phyloP scores from a whole-genome alignment of 192 early-diverging fungal genomes.

The Backusella tuberculispora region DNA sequence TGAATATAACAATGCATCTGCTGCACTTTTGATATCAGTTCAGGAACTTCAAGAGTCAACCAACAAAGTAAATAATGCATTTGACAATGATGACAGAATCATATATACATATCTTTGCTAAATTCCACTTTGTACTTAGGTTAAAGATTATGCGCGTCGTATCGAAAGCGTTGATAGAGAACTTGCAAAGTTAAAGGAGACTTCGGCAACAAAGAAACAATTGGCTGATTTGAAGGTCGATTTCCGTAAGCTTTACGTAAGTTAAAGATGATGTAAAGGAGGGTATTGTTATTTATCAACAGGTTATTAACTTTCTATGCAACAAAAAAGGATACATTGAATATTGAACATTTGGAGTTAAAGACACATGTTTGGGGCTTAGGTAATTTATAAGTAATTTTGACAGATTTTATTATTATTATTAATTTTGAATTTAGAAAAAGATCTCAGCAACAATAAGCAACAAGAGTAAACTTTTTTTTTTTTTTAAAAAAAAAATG shows the following conservation, averaged over 20 bases:
- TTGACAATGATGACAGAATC: neutral
- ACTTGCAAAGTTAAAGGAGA: constrained; percentile 55
- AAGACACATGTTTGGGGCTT: constrained; percentile 86
- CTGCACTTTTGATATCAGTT: constrained; percentile 70
- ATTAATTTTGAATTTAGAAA: neutral
- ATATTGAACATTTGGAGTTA: constrained; percentile 82
- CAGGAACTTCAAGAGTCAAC: constrained; percentile 81
- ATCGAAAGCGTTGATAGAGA: constrained; percentile 78
- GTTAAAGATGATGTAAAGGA: neutral
- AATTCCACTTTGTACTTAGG: constrained; percentile 36
- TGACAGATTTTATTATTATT: neutral
- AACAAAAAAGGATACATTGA: constrained; percentile 64
- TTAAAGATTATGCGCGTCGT: constrained; percentile 74
- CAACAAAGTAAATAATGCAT: constrained; percentile 56
- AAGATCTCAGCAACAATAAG: neutral
- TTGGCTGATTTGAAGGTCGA: constrained; percentile 52
- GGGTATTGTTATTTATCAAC: neutral
- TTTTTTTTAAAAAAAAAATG: no score
- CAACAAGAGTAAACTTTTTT: neutral
- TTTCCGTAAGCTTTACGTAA: constrained; percentile 57
- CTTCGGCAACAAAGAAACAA: constrained; percentile 65
- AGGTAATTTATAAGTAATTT: constrained; percentile 31
- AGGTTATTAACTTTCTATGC: constrained; percentile 5
- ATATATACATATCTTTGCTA: no score
- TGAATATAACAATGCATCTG: constrained; percentile 81